phyloP scores from a whole-genome alignment of 805 yeast species.

The Ogataea parapolymorpha region DNA sequence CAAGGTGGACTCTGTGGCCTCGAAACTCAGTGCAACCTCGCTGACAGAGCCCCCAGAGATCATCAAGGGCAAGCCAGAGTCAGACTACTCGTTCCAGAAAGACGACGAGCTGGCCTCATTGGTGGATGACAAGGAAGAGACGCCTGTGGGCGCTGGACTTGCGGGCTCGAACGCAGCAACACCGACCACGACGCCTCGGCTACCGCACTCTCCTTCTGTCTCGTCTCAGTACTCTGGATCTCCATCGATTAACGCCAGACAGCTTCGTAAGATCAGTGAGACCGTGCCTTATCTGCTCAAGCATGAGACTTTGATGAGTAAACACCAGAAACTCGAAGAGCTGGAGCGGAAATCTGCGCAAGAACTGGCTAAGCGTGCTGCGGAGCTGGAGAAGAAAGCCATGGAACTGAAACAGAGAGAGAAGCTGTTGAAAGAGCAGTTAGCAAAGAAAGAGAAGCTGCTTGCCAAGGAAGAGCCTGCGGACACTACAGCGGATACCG shows the following conservation, averaged over 20 bases:
- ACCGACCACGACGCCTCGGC: conserved; percentile 22
- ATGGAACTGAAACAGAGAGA: conserved; percentile 69
- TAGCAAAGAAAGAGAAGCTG: conserved; percentile 21
- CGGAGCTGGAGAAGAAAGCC: conserved; percentile 71
- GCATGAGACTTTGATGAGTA: conserved; percentile 69
- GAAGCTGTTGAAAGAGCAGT: conserved; percentile 43
- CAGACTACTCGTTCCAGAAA: conserved; percentile 23
- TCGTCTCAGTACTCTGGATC: conserved; percentile 23
- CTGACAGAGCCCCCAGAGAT: conserved; percentile 17
- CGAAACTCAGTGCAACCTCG: conserved; percentile 14
- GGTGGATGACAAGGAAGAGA: conserved; percentile 15
- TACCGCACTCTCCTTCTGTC: conserved; percentile 23
- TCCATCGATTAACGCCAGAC: conserved; percentile 46
- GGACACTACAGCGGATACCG: conserved; percentile 11
- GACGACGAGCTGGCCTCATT: conserved; percentile 25
- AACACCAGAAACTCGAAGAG: conserved; percentile 76
- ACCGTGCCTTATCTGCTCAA: conserved; percentile 81
- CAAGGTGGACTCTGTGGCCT: conserved; percentile 13
- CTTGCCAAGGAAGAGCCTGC: conserved; percentile 4
- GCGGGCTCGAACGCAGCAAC: conserved; percentile 11
- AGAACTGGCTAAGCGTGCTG: conserved; percentile 71
- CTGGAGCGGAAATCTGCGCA: conserved; percentile 74
- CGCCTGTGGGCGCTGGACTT: conserved; percentile 11
- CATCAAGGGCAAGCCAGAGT: conserved; percentile 16
- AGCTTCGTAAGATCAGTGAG: conserved; percentile 73